These are phyloP conservation scores for Cutaneotrichosporon arboriforme DNA, from an alignment of 1,284 basidiomycete genomes.

Conservation along the genomic window DNA sequence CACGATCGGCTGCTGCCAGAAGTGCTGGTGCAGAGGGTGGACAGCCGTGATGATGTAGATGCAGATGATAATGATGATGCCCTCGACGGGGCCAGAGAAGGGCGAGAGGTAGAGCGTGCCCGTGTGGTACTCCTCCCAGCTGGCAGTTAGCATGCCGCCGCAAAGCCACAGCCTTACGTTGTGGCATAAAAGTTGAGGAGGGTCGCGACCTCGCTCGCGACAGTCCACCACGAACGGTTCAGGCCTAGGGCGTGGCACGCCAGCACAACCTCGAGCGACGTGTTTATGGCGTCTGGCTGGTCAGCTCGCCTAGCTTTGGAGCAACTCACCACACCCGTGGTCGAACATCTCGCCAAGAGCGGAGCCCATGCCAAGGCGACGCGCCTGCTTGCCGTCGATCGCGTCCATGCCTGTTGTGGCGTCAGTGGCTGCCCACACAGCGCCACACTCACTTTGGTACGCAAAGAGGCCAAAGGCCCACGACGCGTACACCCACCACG, in stretches of 20 bases:
- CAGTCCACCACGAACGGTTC: conserved; percentile 92
- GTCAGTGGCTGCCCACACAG: conserved; percentile 53
- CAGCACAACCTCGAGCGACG: conserved; percentile 84
- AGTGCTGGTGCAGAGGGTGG: conserved; percentile 58
- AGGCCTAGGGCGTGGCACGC: conserved; percentile 80
- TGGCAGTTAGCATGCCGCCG: not conserved
- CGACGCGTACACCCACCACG: conserved; percentile 81
- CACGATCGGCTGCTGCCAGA: conserved; percentile 58
- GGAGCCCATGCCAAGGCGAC: conserved; percentile 90
- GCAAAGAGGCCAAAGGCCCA: conserved; percentile 83
- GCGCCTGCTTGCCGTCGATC: conserved; percentile 77
- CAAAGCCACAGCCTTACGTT: conserved; percentile 16
- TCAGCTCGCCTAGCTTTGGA: not conserved
- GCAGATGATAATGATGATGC: conserved; percentile 77
- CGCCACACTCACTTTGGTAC: conserved; percentile 86
- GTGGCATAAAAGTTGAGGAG: conserved; percentile 87
- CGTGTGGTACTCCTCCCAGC: conserved; percentile 96
- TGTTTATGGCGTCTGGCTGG: conserved; percentile 77
- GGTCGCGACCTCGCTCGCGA: conserved; percentile 76
- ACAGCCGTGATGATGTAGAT: conserved; percentile 71
- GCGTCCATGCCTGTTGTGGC: conserved; percentile 46
- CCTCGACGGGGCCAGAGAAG: conserved; percentile 94
- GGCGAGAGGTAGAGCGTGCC: conserved; percentile 83
- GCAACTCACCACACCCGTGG: conserved; percentile 61
- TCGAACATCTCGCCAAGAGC: conserved; percentile 88